Evolutionary conservation across 2,329 filamentous ascomycete species (phyloP).

Genomic region (Aspergillus pseudoglaucus): DNA sequence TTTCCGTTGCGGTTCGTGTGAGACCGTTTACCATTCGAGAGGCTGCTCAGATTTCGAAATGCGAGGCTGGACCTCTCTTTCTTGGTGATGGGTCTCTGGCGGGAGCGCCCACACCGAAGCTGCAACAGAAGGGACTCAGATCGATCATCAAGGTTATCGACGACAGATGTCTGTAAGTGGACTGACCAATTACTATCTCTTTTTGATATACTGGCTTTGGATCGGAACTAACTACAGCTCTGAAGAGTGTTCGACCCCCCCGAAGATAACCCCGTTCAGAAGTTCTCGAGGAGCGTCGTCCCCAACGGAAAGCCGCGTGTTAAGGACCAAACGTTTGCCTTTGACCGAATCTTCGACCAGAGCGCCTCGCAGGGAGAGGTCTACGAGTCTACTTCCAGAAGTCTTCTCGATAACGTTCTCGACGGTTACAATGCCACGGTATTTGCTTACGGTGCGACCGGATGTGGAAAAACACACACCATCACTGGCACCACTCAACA

Average conservation of each 20-base stretch:
- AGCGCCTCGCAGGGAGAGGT: slow-evolving; percentile 87
- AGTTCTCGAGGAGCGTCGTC: slow-evolving; percentile 75
- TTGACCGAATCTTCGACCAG: slow-evolving; percentile 95
- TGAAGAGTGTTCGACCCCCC: slow-evolving; percentile 89
- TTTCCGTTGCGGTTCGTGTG: slow-evolving; percentile 52
- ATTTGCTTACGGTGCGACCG: slow-evolving; percentile 95
- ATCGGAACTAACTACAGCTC: slow-evolving; percentile 8
- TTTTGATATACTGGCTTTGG: slow-evolving; percentile 2
- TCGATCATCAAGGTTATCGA: slow-evolving; percentile 95
- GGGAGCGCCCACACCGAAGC: slow-evolving; percentile 74
- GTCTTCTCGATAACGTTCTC: slow-evolving; percentile 85
- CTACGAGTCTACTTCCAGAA: slow-evolving; percentile 86
- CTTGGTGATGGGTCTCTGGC: slow-evolving; percentile 95
- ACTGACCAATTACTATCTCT: background rate
- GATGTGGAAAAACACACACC: slow-evolving; percentile 97
- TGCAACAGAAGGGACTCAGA: slow-evolving; percentile 77
- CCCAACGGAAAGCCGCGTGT: slow-evolving; percentile 73
- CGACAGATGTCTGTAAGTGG: slow-evolving; percentile 82
- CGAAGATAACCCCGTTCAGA: slow-evolving; percentile 86
- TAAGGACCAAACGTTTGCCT: slow-evolving; percentile 96
- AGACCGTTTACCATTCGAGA: slow-evolving; percentile 75
- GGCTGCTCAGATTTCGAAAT: slow-evolving; percentile 73
- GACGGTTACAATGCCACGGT: slow-evolving; percentile 99
- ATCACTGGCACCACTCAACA: slow-evolving; percentile 88
- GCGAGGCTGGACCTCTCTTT: slow-evolving; percentile 81